Base-by-base conservation (phyloP, 1,284 basidiomycete genomes). In the Melampsora larici-populina region DNA sequence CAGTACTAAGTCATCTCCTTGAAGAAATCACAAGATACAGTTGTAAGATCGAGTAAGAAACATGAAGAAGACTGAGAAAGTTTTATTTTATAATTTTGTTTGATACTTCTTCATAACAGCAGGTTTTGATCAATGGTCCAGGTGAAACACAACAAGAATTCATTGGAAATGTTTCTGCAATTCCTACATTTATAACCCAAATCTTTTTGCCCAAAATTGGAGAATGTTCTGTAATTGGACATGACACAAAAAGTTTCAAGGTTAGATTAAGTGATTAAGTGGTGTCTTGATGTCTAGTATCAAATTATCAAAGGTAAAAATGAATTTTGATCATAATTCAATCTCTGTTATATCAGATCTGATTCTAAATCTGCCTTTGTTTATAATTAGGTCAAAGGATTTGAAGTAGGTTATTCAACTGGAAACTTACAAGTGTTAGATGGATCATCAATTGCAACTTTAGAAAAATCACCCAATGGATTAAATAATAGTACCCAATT, bases 201-300 rank as follows among this genome's bases (percentile, higher is more conserved):
- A 92, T 99, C 48, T 93, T 88, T 83, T 88, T 91, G 2, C 95
- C 97, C 0, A 82, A 83, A 5, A 86, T 88, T 33, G 90, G 90
- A 51, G 90, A 95, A 82, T 88, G 86, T 11, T 85, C 97, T 51
- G 90, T 91, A 82, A 94, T 99, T 80, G 97, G 97, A 58, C 94
- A 98, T 84, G 93, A 97, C 81, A 96, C 93, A 15, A 93, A 92
- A 81, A 93, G 90, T 82, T 99, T 94, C 85, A 94, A 94, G 0
- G 90, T 99, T 79, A 92, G 92, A 13, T 88, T 99, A 64, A 94
- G 93, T 78, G 97, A 99, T 80, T 89, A 91, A 81, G 86, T 97
- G 79, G 85, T 97, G 80, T 87, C 87, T 3, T 88, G 88, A 91
- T 83, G 94, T 95, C 83, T 79, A 82, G 80, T 17, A 6, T 21